Percentiles rank a stretch among this genome's conserved stretches.
Conservation (phyloP, 352 stramenopile species). For the Phytophthora parvispora region DNA sequence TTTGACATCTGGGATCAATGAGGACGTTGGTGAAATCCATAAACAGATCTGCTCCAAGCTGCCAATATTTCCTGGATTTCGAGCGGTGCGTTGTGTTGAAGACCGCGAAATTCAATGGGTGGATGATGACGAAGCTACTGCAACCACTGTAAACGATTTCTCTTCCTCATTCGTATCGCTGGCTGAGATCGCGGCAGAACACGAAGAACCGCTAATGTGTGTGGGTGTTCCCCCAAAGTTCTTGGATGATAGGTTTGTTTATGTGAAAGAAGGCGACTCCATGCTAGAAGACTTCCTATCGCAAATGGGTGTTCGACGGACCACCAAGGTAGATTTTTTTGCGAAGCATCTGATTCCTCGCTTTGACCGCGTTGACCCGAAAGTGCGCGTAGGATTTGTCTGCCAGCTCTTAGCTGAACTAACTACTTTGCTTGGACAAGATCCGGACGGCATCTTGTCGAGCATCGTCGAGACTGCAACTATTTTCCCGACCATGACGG, state of each 20-base stretch:
- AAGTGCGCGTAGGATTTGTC: constrained; percentile 50
- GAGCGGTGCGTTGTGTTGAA: constrained; percentile 6
- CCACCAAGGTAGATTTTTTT: constrained; percentile 67
- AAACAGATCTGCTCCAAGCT: constrained; percentile 47
- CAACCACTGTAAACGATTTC: constrained; percentile 20
- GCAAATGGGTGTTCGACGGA: constrained; percentile 39
- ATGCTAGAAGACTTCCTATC: constrained; percentile 35
- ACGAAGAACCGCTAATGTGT: constrained; percentile 39
- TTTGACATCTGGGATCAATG: constrained; percentile 44
- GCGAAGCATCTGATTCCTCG: constrained; percentile 59
- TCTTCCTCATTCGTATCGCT: constrained; percentile 42
- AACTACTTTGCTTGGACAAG: constrained; percentile 44
- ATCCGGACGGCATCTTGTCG: constrained; percentile 49
- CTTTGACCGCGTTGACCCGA: constrained; percentile 40
- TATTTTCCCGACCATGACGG: constrained; percentile 72
- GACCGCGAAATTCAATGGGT: constrained; percentile 36
- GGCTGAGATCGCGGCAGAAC: constrained; percentile 15
- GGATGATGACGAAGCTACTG: constrained; percentile 10
- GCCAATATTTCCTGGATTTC: constrained; percentile 66
- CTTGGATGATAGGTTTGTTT: constrained; percentile 62
- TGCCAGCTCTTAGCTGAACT: constrained; percentile 58
- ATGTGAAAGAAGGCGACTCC: constrained; percentile 54
- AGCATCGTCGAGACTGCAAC: constrained; percentile 51
- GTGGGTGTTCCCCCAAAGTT: constrained; percentile 55
- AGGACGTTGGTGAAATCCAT: constrained; percentile 46